Base-by-base conservation (phyloP, 257 asterid species). In the Henckelia pumila region DNA sequence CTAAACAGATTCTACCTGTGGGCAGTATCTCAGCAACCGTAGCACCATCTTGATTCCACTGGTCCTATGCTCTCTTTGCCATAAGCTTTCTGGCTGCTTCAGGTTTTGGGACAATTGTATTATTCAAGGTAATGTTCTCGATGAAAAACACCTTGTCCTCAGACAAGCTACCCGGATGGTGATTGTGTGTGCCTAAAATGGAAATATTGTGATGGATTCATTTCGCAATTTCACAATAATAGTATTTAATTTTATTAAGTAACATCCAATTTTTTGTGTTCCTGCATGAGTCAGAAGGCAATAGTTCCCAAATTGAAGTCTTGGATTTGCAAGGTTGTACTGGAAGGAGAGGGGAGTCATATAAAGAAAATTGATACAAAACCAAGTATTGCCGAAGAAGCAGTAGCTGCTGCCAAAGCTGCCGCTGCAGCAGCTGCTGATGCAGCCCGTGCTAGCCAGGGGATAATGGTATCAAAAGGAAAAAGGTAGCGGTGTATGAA, bases 401-500 rank as follows among this genome's bases (percentile, higher is more conserved):
- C 96, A 72, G 83, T 89, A 20, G 85, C 78, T 69, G 95, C 99
- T 73, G 97, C 97, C 56, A 90, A 91, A 82, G 81, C 96, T 6
- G 99, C 97, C 0, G 99, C 99, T 0, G 83, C 91, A 0, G 99
- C 99, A 52, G 97, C 97, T 20, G 82, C 96, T 17, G 96, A 94
- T 71, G 96, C 89, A 8, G 97, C 99, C 30, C 96, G 85, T 35
- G 87, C 92, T 56, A 91, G 91, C 90, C 97, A 85, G 80, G 95
- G 87, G 77, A 84, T 94, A 83, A 69, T 87, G 83, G 44, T 78
- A 32, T 74, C 96, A 30, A 87, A 83, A 80, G 71, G 73, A 19
- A 96, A n/a, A 91, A 85, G 99, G 99, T 91, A 61, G 63, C 61
- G 4, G 47, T 35, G 47, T 35, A 35, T 35, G 47, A 10, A 10